Base-by-base conservation (phyloP, 2,329 filamentous ascomycete genomes). In the Monosporascus sp. region DNA sequence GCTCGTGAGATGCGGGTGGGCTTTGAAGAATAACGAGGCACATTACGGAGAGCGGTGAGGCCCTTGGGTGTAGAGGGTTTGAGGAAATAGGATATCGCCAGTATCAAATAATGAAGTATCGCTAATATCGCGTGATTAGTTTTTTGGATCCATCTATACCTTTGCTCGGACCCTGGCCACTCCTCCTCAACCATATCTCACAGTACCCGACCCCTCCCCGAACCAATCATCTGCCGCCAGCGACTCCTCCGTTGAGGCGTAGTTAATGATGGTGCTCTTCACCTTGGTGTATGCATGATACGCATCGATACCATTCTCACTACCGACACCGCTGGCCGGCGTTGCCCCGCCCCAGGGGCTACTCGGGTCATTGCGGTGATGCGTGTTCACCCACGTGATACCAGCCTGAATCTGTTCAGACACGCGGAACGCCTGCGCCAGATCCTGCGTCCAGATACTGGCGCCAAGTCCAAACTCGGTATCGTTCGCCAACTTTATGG, bases 381-480 rank as follows among this genome's bases (percentile, higher is more conserved):
- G 85, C 1, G 77, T 89, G 52, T 77, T 76, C 41, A 78, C 72
- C 75, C 78, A 81, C 2, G 76, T 74, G 52, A 78, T 79, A 56
- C 86, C 89, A 1, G 88, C 86, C 57, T 83, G 79, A 58, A 93
- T 77, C 45, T 77, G 77, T 65, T 89, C 87, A 49, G 87, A 83
- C 3, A 91, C 85, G 38, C 88, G 80, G 64, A 90, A 80, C 53
- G 87, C 87, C 47, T 84, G 88, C 67, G 85, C 83, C 65, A 92
- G 75, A 69, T 90, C 85, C 58, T 73, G 80, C 31, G 89, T 93
- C 83, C 90, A 89, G 20, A 93, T 76, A 25, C 84, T 88, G 24
- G 88, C 87, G 51, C 88, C 89, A 27, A 94, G 80, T 56, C 88
- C 88, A 69, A 90, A 93, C 57, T 79, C 86, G 63, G 81, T 88